Evolutionary conservation across 1,284 basidiomycete species (phyloP).

Genomic region (Austroboletus olivaceoglutinosus): DNA sequence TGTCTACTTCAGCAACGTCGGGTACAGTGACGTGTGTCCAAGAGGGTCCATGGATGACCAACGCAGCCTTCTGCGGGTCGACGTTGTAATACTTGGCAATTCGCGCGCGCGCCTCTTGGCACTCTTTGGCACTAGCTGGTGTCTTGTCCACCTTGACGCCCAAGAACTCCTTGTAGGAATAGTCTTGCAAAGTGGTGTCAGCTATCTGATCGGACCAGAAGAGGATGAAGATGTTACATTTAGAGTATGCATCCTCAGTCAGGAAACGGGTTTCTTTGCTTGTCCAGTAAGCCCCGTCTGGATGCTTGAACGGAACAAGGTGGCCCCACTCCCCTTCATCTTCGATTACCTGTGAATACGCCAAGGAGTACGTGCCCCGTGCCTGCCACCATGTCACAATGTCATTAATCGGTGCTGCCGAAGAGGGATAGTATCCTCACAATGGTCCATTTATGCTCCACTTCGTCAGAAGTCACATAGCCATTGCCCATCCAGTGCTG

Average conservation of each 20-base stretch:
- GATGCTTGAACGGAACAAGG: conserved; percentile 22
- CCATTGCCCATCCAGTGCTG: conserved; percentile 26
- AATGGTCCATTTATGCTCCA: conserved; percentile 20
- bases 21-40: conserved; percentile 23
- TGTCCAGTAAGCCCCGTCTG: conserved; percentile 25
- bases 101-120: conserved; percentile 19
- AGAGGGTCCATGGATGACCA: not conserved
- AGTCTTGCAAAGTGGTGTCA: conserved; percentile 13
- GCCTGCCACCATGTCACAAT: conserved; percentile 1
- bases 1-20: not conserved
- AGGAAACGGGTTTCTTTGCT: conserved; percentile 23
- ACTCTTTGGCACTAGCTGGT: conserved; percentile 8
- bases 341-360: conserved; percentile 19
- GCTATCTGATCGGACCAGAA: not conserved
- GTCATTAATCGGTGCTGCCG: not conserved
- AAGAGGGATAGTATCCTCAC: conserved; percentile 1
- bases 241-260: conserved; percentile 13
- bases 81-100: conserved; percentile 21
- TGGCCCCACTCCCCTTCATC: conserved; percentile 20
- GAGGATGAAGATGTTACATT: conserved; percentile 10
- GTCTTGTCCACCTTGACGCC: conserved; percentile 25
- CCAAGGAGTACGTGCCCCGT: conserved; percentile 20
- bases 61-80: conserved; percentile 13
- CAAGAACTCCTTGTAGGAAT: conserved; percentile 26
- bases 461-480: conserved; percentile 10